A percentile compares a stretch with the other conserved stretches of the same genome.
phyloP scores from a whole-genome alignment of 1,284 basidiomycete species.

The Ceratobasidium sp. region DNA sequence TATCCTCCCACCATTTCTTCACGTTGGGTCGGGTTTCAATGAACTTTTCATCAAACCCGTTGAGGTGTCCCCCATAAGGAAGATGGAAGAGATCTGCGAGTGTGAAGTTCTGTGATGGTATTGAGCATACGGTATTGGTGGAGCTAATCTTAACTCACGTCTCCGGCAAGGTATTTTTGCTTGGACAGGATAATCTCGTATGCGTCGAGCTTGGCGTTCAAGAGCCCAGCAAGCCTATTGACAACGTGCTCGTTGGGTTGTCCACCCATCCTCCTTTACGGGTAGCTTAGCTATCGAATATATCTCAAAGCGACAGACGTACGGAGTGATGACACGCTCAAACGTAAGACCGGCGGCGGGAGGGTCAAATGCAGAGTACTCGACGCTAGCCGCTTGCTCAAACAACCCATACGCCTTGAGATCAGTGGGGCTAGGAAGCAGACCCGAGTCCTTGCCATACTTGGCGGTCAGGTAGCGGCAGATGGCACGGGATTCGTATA shows the following conservation, averaged over 20 bases:
- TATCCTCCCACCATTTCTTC: constrained; percentile 50
- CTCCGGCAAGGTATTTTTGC: constrained; percentile 59
- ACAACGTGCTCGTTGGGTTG: constrained; percentile 48
- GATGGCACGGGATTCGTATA: constrained; percentile 47
- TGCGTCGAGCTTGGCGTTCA: constrained; percentile 54
- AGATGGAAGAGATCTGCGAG: constrained; percentile 55
- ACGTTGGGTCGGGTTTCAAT: constrained; percentile 38
- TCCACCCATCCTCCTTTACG: constrained; percentile 44
- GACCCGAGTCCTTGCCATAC: constrained; percentile 38
- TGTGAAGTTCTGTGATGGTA: constrained; percentile 47
- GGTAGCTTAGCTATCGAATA: constrained; percentile 26
- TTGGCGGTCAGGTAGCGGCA: constrained; percentile 43
- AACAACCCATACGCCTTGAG: constrained; percentile 44
- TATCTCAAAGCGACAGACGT: neutral
- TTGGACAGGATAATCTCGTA: constrained; percentile 61
- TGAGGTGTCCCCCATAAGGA: constrained; percentile 41
- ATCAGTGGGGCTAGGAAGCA: constrained; percentile 39
- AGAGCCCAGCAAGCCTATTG: constrained; percentile 45
- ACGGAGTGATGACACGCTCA: constrained; percentile 22
- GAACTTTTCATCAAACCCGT: constrained; percentile 41
- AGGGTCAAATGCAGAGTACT: constrained; percentile 48
- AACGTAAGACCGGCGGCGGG: constrained; percentile 29
- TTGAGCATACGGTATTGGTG: neutral
- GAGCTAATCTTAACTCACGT: constrained; percentile 48
- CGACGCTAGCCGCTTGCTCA: constrained; percentile 47